A percentile compares a stretch with the other conserved stretches of the same genome.
Conservation (phyloP, 371 early-diverging fungal species). For the Mucor velutinosus region DNA sequence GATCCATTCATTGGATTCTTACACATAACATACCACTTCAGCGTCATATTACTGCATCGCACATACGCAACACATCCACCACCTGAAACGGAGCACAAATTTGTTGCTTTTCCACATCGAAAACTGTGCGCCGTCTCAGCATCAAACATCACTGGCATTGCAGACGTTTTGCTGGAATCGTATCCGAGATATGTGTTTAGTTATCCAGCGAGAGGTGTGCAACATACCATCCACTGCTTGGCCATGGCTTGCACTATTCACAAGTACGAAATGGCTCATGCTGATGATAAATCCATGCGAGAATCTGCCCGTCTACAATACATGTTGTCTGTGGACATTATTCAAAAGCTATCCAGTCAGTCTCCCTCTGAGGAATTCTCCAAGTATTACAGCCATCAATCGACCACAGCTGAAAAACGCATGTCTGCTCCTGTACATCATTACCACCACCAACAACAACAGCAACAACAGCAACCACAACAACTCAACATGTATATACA, state of each 20-base stretch:
- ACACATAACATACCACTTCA: conserved; percentile 81
- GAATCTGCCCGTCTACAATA: conserved; percentile 34
- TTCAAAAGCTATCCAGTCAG: conserved; percentile 32
- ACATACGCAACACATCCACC: conserved; percentile 57
- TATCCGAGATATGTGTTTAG: conserved; percentile 27
- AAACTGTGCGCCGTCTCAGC: conserved; percentile 44
- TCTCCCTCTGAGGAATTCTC: conserved; percentile 39
- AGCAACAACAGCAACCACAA: conserved; percentile 1
- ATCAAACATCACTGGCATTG: conserved; percentile 45
- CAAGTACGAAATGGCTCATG: conserved; percentile 30
- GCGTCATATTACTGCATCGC: conserved; percentile 79
- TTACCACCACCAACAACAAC: conserved; percentile 23
- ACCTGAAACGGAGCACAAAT: conserved; percentile 24
- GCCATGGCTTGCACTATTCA: conserved; percentile 44
- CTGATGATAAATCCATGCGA: conserved; percentile 3
- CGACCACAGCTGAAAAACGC: conserved; percentile 26
- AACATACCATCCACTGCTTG: conserved; percentile 47
- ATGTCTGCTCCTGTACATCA: conserved; percentile 32
- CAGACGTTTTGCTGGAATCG: conserved; percentile 32
- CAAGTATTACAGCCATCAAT: conserved; percentile 2
- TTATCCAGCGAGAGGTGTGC: conserved; percentile 43
- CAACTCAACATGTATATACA: background rate
- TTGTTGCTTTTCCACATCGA: conserved; percentile 36
- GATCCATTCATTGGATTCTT: conserved; percentile 49
- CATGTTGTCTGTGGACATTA: conserved; percentile 21